Percentiles rank a stretch among this genome's conserved stretches.
Conservation (phyloP, 345 rosid genomes). For the Pistacia atlantica region DNA sequence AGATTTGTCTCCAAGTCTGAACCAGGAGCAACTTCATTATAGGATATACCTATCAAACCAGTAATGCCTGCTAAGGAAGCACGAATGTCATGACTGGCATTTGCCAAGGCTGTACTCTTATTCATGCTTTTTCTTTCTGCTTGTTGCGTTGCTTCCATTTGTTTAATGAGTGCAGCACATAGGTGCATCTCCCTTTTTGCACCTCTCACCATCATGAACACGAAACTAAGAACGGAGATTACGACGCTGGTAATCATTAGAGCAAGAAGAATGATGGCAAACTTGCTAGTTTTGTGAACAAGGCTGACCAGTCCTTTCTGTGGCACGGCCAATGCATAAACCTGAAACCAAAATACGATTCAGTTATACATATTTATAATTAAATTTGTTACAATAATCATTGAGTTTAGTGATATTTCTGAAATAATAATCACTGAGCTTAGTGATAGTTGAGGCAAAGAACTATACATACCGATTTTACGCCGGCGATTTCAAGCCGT, state of each 20-base stretch:
- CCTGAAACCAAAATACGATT: conserved; percentile 39
- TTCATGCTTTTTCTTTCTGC: conserved; percentile 79
- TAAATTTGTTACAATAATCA: too few species aligned
- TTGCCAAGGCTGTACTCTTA: conserved; percentile 70
- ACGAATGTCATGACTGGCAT: conserved; percentile 81
- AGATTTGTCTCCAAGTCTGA: conserved; percentile 47
- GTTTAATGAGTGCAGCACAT: conserved; percentile 54
- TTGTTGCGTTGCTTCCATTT: conserved; percentile 77
- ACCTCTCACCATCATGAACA: conserved; percentile 38
- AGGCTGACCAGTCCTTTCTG: conserved; percentile 23
- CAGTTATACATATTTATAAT: too few species aligned
- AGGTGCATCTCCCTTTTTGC: conserved; percentile 51
- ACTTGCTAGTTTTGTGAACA: conserved; percentile 21
- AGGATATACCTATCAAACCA: conserved; percentile 53
- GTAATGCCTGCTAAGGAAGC: conserved; percentile 62
- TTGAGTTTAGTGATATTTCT: too few species aligned
- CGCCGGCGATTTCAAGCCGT: conserved; percentile 28
- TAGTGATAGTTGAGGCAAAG: too few species aligned
- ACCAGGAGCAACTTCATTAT: conserved; percentile 38
- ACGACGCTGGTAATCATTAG: conserved; percentile 25
- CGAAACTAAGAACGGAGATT: conserved; percentile 31
- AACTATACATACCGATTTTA: conserved; percentile 34
- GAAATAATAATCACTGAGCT: too few species aligned
- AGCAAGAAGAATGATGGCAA: conserved; percentile 33
- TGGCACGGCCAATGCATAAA: conserved; percentile 52